Percentiles rank a stretch among this genome's conserved stretches.
These are phyloP conservation scores for Dicorynia guianensis DNA, from an alignment of 306 rosid species.

Conservation along the genomic window DNA sequence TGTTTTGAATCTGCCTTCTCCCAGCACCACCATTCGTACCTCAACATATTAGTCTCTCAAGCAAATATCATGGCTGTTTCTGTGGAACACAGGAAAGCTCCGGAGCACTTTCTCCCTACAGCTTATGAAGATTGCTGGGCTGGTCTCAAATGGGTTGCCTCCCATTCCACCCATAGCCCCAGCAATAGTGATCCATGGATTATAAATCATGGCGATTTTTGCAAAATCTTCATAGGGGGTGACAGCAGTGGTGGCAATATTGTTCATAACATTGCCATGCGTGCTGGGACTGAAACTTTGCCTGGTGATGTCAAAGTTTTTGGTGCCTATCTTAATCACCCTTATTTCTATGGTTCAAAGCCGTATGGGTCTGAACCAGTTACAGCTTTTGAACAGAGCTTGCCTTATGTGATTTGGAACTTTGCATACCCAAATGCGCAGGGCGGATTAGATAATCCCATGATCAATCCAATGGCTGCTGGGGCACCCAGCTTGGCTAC, in stretches of 20 bases:
- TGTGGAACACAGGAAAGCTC: conserved; percentile 55
- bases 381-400: not conserved
- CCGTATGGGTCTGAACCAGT: conserved; percentile 34
- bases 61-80: conserved; percentile 45
- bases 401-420: conserved; percentile 33
- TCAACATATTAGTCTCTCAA: conserved; percentile 38
- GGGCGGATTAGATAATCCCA: conserved; percentile 39
- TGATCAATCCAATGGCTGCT: conserved; percentile 36
- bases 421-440: conserved; percentile 39
- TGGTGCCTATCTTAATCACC: conserved; percentile 45
- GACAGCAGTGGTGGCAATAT: conserved; percentile 62
- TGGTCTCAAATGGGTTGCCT: conserved; percentile 55
- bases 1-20: conserved; percentile 50
- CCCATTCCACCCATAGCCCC: not conserved
- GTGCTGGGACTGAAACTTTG: conserved; percentile 45
- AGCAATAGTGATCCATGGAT: conserved; percentile 49
- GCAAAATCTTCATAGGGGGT: conserved; percentile 47
- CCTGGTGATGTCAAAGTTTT: conserved; percentile 36
- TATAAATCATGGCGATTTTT: conserved; percentile 34
- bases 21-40: conserved; percentile 26
- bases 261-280: conserved; percentile 47
- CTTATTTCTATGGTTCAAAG: conserved; percentile 49
- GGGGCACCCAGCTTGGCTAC: conserved; percentile 44
- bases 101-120: conserved; percentile 46
- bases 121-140: conserved; percentile 48